Evolutionary conservation across 2,329 filamentous ascomycete species (phyloP).

Genomic region (Alternaria sp.): DNA sequence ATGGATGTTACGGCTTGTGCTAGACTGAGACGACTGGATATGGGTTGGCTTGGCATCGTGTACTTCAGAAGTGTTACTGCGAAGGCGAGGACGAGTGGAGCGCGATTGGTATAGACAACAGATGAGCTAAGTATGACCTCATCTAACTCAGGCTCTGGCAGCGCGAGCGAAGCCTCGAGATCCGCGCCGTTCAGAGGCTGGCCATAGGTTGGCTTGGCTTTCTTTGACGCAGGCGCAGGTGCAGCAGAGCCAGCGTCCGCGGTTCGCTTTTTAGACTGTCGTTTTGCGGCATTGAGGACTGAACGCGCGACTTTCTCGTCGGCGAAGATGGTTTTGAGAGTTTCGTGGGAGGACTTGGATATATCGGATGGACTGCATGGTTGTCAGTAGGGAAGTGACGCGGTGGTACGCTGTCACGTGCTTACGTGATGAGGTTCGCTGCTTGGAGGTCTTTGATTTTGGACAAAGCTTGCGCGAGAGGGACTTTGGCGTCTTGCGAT

Average conservation of each 20-base stretch:
- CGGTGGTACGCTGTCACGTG: conserved; percentile 31
- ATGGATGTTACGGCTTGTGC: conserved; percentile 84
- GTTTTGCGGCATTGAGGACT: conserved; percentile 63
- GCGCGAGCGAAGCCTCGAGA: conserved; percentile 66
- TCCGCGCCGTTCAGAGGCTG: conserved; percentile 57
- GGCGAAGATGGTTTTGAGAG: conserved; percentile 52
- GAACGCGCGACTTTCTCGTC: conserved; percentile 65
- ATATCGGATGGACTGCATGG: conserved; percentile 53
- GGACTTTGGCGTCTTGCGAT: conserved; percentile 63
- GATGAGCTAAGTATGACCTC: conserved; percentile 66
- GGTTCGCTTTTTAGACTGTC: conserved; percentile 62
- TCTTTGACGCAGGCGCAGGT: conserved; percentile 40
- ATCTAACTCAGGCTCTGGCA: conserved; percentile 62
- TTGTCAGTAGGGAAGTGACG: conserved; percentile 15
- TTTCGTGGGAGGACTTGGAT: conserved; percentile 55
- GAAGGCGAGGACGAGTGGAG: conserved; percentile 82
- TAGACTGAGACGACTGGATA: conserved; percentile 81
- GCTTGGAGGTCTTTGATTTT: conserved; percentile 62
- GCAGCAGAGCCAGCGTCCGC: conserved; percentile 36
- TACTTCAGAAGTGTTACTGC: conserved; percentile 74
- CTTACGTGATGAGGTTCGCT: conserved; percentile 60
- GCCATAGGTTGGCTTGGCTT: conserved; percentile 37
- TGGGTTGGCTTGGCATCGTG: conserved; percentile 85
- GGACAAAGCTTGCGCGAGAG: conserved; percentile 60
- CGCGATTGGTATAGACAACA: conserved; percentile 75